Percentiles rank a stretch among this genome's conserved stretches.
Conservation (phyloP, 2,329 filamentous ascomycete genomes). For the Teratosphaeriaceae sp. region DNA sequence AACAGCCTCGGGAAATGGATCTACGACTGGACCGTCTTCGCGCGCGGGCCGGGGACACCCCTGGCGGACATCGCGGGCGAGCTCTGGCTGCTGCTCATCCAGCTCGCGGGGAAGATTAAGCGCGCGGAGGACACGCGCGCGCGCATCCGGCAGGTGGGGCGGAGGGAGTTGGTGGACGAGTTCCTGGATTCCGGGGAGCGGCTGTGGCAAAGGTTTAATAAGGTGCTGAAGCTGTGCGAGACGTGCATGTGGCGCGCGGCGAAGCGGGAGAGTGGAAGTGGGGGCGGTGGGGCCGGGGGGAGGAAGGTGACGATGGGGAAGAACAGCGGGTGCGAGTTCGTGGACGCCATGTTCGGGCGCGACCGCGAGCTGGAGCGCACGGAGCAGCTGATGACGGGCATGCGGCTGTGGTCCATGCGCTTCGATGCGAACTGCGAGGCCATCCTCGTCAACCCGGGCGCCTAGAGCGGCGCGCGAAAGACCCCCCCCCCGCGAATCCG, state of each 20-base stretch:
- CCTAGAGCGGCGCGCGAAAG: conserved; percentile 7
- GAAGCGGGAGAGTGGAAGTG: conserved; percentile 62
- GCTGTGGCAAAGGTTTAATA: conserved; percentile 76
- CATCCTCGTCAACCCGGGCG: conserved; percentile 57
- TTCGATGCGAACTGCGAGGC: conserved; percentile 96
- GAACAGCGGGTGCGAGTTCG: conserved; percentile 89
- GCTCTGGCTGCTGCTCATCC: conserved; percentile 90
- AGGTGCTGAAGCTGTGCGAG: conserved; percentile 85
- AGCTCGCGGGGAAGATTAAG: conserved; percentile 90
- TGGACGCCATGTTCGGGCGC: conserved; percentile 88
- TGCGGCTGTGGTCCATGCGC: conserved; percentile 83
- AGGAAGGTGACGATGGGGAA: conserved; percentile 74
- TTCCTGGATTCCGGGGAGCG: conserved; percentile 87
- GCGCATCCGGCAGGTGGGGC: conserved; percentile 65
- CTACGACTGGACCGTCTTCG: conserved; percentile 97
- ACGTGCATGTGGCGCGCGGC: conserved; percentile 89
- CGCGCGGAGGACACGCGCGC: conserved; percentile 71
- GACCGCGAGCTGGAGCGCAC: conserved; percentile 86
- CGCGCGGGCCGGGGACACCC: conserved; percentile 71
- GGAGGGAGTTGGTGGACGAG: conserved; percentile 75
- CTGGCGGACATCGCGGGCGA: conserved; percentile 90
- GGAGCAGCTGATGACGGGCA: conserved; percentile 84
- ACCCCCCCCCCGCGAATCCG: conserved; percentile 3
- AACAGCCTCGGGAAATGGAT: conserved; percentile 99
- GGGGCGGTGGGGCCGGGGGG: too few species aligned